Evolutionary conservation across 2,329 filamentous ascomycete genomes (phyloP), one percentile per base, ranked within the genome.

Genomic region (Talaromyces marneffei): DNA sequence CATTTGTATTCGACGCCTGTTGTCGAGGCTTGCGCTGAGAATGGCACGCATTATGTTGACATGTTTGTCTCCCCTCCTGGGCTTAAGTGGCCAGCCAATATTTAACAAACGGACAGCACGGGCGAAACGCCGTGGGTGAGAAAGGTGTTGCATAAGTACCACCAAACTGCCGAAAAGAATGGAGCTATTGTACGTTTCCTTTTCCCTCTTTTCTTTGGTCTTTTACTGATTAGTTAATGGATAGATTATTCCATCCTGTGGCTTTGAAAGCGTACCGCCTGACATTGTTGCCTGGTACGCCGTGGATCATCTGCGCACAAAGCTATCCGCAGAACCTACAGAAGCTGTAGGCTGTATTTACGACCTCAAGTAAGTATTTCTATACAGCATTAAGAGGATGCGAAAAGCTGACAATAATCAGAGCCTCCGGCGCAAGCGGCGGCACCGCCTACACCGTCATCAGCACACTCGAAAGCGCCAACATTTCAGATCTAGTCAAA

Each of bases 391-490:
- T 18, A n/a, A 46, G 60, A 18, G 14, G 59, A 23, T 58, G 7
- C 9, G 29, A 35, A 48, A 2, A 37, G 37, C 52, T 63, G 57
- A 66, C 66, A 60, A 64, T 44, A 7, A n/a, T n/a, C 39, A 74
- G 73, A 61, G 67, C 69, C 23, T 76, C 78, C 4, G 77, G 77
- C 5, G 72, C 79, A 3, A 85, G 82, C 58, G 85, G 85, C 29
- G 85, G 85, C 37, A 86, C 89, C 1, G 75, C 92, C 4, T 80
- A 84, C 35, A 92, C 91, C 0, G 77, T 86, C 3, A 73, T 97
- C 14, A 82, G 77, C 33, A 70, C 83, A 8, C 78, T 85, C 64
- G 79, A 74, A 50, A 79, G 62, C 66, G 77, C 65, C 78, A 81
- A 73, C 66, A 70, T 66, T 6, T 70, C 69, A n/a, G 75, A 84